Evolutionary conservation across 257 asterid species (phyloP).

Genomic region (Linaria vulgaris): DNA sequence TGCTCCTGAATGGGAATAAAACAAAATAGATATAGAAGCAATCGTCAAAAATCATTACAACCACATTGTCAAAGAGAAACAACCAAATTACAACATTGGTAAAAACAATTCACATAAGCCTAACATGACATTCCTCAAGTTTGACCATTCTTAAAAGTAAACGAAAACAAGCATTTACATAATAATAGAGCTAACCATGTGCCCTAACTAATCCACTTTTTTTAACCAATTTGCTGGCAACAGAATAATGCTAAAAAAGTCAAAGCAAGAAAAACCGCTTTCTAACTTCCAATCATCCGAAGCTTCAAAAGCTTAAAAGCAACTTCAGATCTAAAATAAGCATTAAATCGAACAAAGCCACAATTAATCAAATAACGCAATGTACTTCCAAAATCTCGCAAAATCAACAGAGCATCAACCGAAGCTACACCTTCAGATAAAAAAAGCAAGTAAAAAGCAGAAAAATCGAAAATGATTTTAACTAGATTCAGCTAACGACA

Average conservation of each 20-base stretch:
- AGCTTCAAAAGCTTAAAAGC: conserved; percentile 24
- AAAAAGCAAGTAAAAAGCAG: no score
- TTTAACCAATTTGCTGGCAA: conserved; percentile 24
- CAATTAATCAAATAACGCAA: conserved; percentile 23
- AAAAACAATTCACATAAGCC: conserved; percentile 25
- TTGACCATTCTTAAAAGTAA: conserved; percentile 37
- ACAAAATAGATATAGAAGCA: conserved; percentile 24
- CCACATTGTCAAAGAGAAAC: conserved; percentile 5
- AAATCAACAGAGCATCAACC: conserved; percentile 31
- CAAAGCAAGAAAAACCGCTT: conserved; percentile 21
- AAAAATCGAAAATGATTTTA: no score
- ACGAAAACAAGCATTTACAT: conserved; percentile 27
- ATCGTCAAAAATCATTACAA: conserved; percentile 12
- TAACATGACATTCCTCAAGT: conserved; percentile 23
- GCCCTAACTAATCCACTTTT: conserved; percentile 37
- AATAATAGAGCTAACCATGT: conserved; percentile 23
- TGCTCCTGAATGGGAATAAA: conserved; percentile 65
- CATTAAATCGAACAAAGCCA: conserved; percentile 13
- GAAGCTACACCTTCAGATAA: conserved; percentile 23
- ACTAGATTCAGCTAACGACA: conserved; percentile 12
- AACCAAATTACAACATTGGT: conserved; percentile 11
- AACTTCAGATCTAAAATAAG: conserved; percentile 31
- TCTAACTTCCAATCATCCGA: conserved; percentile 10
- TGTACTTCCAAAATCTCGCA: conserved; percentile 34
- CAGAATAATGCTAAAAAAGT: conserved; percentile 22